Evolutionary conservation across 129 eudicot species (phyloP).

Genomic region (Tanacetum coccineum): DNA sequence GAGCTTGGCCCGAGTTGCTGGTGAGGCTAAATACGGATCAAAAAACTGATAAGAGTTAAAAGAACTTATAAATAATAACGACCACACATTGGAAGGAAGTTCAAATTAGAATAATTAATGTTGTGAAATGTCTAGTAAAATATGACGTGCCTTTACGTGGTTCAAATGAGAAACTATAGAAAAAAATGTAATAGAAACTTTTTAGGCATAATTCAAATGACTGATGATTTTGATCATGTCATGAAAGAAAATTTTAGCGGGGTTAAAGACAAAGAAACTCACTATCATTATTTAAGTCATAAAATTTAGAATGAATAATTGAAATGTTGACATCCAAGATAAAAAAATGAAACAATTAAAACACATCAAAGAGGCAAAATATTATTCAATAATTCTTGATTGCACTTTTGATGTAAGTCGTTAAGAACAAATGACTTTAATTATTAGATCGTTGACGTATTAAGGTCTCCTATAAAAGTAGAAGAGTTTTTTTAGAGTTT

Average conservation of each 20-base stretch:
- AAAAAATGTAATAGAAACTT: conserved; percentile 11
- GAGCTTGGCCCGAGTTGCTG: conserved; percentile 14
- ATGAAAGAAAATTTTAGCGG: conserved; percentile 8
- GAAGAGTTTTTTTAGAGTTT: background rate
- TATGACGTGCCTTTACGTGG: conserved; percentile 20
- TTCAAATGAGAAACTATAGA: conserved; percentile 17
- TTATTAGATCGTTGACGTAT: background rate
- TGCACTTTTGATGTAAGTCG: background rate
- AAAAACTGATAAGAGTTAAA: conserved; percentile 22
- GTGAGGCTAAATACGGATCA: conserved; percentile 8
- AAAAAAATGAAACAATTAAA: background rate
- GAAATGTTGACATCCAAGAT: background rate
- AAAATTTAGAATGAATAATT: background rate
- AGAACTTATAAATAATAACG: conserved; percentile 1
- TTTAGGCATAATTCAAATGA: conserved; percentile 16
- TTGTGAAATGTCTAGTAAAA: conserved; percentile 20
- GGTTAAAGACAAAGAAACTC: background rate
- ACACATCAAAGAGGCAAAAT: background rate
- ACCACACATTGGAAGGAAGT: conserved; percentile 13
- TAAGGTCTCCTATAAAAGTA: background rate
- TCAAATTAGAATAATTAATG: conserved; percentile 4
- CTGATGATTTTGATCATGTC: conserved; percentile 12
- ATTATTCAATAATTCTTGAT: background rate
- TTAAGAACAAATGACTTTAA: background rate
- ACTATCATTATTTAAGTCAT: background rate